Conservation (phyloP, 495 filamentous ascomycete genomes). For the Penicillium diatomitis region DNA sequence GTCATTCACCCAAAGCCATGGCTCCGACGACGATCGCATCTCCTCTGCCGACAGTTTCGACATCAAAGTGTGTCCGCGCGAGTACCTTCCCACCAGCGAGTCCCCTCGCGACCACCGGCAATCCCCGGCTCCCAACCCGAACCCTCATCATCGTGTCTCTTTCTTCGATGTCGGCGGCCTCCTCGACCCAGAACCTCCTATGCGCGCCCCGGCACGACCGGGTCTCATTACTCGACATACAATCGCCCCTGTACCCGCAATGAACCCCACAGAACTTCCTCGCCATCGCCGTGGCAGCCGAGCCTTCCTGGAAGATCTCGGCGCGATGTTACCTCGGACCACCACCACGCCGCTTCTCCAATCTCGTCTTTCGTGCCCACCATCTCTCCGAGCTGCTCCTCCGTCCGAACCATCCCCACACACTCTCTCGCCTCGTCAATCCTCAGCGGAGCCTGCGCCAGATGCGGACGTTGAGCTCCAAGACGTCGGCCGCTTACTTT, state of each 20-base stretch:
- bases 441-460: slow-evolving; percentile 14
- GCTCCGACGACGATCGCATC: slow-evolving; percentile 18
- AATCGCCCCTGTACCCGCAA: background rate
- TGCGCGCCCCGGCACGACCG: slow-evolving; percentile 1
- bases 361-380: slow-evolving; percentile 1
- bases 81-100: slow-evolving; percentile 27
- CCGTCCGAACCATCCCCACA: background rate
- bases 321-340: slow-evolving; percentile 24
- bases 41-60: slow-evolving; percentile 27
- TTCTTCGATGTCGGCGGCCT: slow-evolving; percentile 69
- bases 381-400: background rate
- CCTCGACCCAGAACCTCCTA: slow-evolving; percentile 29
- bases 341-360: background rate
- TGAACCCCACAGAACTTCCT: background rate
- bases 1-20: slow-evolving; percentile 19
- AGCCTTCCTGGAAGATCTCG: slow-evolving; percentile 50
- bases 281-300: slow-evolving; percentile 36
- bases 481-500: slow-evolving; percentile 47
- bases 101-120: slow-evolving; percentile 11
- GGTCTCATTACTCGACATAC: slow-evolving; percentile 5
- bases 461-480: slow-evolving; percentile 32
- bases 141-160: slow-evolving; percentile 34
- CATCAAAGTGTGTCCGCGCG: slow-evolving; percentile 26
- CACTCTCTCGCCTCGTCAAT: slow-evolving; percentile 15
- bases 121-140: slow-evolving; percentile 1